These are phyloP conservation scores for Alliaria petiolata DNA, from an alignment of 345 rosid genomes.

Conservation along the genomic window DNA sequence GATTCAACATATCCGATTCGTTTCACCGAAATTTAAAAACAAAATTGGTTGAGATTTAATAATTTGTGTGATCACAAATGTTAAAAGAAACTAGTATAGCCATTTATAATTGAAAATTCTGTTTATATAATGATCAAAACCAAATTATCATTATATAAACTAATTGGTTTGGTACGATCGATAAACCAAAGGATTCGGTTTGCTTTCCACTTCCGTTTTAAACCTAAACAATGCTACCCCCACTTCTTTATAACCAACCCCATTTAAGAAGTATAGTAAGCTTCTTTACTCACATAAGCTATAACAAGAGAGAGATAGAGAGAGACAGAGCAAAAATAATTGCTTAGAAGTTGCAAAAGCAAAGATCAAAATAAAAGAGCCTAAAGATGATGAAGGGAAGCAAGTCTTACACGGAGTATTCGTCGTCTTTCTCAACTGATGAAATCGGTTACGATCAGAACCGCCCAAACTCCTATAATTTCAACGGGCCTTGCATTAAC, in stretches of 20 bases:
- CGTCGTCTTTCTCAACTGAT: constrained; percentile 50
- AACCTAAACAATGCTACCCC: constrained; percentile 13
- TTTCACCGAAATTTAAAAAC: not conserved
- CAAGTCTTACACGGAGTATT: constrained; percentile 71
- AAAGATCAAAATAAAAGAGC: not conserved
- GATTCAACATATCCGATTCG: not conserved
- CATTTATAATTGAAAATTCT: not conserved
- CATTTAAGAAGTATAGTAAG: constrained; percentile 16
- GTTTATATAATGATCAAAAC: not conserved
- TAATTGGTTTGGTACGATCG: not conserved
- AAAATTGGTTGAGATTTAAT: not conserved
- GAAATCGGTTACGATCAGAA: constrained; percentile 48
- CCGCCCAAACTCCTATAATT: constrained; percentile 53
- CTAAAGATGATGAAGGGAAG: constrained; percentile 65
- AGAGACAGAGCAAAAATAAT: not conserved
- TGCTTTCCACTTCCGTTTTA: not conserved
- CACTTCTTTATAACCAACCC: constrained; percentile 25
- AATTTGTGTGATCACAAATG: not conserved
- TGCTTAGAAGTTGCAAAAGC: constrained; percentile 3
- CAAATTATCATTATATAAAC: not conserved
- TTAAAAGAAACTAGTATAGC: not conserved
- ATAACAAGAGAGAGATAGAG: constrained; percentile 11
- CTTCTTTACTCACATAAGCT: constrained; percentile 9
- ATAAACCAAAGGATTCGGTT: constrained; percentile 18
- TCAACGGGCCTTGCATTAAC: constrained; percentile 64